Conservation (phyloP, 345 rosid genomes). For the Euclidium syriacum region DNA sequence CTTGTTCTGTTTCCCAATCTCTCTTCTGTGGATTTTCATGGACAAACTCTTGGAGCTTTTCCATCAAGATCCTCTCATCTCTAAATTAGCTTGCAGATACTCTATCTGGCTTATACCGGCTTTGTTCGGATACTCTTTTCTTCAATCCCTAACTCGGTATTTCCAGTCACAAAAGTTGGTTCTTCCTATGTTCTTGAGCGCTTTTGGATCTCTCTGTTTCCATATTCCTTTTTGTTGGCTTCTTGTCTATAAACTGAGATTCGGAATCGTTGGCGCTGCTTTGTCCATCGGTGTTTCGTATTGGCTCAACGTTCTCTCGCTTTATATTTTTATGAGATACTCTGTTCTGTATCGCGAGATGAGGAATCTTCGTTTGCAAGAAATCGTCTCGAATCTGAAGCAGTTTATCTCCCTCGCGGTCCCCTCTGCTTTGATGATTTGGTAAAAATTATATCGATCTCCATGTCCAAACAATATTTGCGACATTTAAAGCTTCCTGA, state of each 20-base stretch:
- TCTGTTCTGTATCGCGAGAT: conserved; percentile 22
- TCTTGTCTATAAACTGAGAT: conserved; percentile 26
- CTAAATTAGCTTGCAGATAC: conserved; percentile 31
- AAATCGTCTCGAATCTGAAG: conserved; percentile 7
- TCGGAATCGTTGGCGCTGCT: conserved; percentile 38
- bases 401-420: conserved; percentile 24
- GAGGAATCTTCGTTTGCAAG: background rate
- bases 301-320: conserved; percentile 35
- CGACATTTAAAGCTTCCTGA: background rate
- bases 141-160: conserved; percentile 30
- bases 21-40: conserved; percentile 35
- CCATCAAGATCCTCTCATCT: conserved; percentile 33
- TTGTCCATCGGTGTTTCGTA: conserved; percentile 22
- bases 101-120: conserved; percentile 32
- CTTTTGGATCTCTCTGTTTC: conserved; percentile 23
- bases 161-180: conserved; percentile 33
- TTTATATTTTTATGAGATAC: conserved; percentile 24
- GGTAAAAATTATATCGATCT: too few relatives aligned
- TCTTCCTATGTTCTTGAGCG: conserved; percentile 24
- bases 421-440: conserved; percentile 44
- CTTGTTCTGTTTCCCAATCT: conserved; percentile 20
- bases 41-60: conserved; percentile 24
- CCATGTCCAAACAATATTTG: too few relatives aligned
- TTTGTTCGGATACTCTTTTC: conserved; percentile 29
- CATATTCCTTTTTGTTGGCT: conserved; percentile 41